Percentiles rank a stretch among this genome's conserved stretches.
These are phyloP conservation scores for Metarhizium guizhouense DNA, from an alignment of 2,329 filamentous ascomycete genomes.

Conservation along the genomic window DNA sequence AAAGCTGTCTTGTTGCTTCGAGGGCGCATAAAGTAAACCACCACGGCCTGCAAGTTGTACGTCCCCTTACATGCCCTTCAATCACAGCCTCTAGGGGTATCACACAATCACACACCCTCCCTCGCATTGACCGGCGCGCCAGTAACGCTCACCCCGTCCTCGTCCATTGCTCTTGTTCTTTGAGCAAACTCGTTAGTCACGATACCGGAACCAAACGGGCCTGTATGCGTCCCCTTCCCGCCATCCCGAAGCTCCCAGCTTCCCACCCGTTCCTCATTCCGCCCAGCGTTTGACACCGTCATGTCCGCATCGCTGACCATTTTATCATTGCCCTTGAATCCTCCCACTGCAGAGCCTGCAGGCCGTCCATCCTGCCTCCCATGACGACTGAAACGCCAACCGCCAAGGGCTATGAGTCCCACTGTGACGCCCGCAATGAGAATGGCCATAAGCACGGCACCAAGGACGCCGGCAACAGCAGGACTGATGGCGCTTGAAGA, in stretches of 20 bases:
- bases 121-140: constrained; percentile 28
- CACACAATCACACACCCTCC: constrained; percentile 26
- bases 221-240: constrained; percentile 8
- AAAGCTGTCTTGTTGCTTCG: too few relatives aligned
- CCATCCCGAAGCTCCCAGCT: constrained; percentile 38
- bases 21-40: too few relatives aligned
- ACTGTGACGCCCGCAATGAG: constrained; percentile 24
- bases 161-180: constrained; percentile 13
- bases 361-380: constrained; percentile 1
- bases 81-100: too few relatives aligned
- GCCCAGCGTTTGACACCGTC: constrained; percentile 27
- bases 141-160: constrained; percentile 27
- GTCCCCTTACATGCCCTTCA: too few relatives aligned
- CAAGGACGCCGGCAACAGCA: constrained; percentile 36
- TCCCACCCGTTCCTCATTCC: constrained; percentile 34
- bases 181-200: constrained; percentile 15
- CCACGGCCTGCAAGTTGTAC: too few relatives aligned
- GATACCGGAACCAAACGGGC: constrained; percentile 11
- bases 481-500: constrained; percentile 20
- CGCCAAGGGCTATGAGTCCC: constrained; percentile 23
- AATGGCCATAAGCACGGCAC: constrained; percentile 30
- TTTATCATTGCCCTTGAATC: constrained; percentile 37
- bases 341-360: constrained; percentile 14
- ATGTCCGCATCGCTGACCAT: constrained; percentile 35
- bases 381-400: constrained; percentile 21